Percentiles rank a stretch among this genome's conserved stretches.
These are phyloP conservation scores for Caryocar brasiliense DNA, from an alignment of 441 rosid genomes.

Conservation along the genomic window DNA sequence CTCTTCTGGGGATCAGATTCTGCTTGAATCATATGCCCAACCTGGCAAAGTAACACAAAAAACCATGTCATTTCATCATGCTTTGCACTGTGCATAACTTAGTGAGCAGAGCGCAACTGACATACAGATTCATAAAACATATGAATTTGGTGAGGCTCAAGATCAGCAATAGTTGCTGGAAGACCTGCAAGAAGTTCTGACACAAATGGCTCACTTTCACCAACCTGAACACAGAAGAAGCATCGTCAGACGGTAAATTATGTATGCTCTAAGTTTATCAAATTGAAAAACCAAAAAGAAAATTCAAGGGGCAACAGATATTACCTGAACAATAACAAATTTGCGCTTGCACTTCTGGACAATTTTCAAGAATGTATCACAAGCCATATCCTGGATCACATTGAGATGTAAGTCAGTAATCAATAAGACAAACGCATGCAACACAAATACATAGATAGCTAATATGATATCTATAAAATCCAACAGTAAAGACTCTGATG, in stretches of 20 bases:
- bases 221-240: conserved; percentile 55
- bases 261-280: not conserved
- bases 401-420: not conserved
- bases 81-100: not conserved
- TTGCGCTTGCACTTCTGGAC: conserved; percentile 99
- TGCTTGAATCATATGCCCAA: conserved; percentile 96
- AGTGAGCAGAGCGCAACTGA: not conserved
- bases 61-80: not conserved
- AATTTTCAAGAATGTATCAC: conserved; percentile 98
- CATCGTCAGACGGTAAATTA: not conserved
- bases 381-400: conserved; percentile 92
- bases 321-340: conserved; percentile 92
- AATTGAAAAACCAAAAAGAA: not conserved
- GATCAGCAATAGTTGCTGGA: conserved; percentile 87
- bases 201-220: conserved; percentile 94
- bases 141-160: conserved; percentile 99
- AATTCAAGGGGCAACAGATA: not conserved
- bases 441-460: no score
- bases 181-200: conserved; percentile 95
- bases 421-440: not conserved
- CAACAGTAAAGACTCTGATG: no score
- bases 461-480: no score
- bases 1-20: conserved; percentile 95
- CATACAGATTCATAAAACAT: conserved; percentile 95
- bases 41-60: conserved; percentile 34